Evolutionary conservation across 139 green algal genomes (phyloP).

Genomic region (Coelastrella sp.): DNA sequence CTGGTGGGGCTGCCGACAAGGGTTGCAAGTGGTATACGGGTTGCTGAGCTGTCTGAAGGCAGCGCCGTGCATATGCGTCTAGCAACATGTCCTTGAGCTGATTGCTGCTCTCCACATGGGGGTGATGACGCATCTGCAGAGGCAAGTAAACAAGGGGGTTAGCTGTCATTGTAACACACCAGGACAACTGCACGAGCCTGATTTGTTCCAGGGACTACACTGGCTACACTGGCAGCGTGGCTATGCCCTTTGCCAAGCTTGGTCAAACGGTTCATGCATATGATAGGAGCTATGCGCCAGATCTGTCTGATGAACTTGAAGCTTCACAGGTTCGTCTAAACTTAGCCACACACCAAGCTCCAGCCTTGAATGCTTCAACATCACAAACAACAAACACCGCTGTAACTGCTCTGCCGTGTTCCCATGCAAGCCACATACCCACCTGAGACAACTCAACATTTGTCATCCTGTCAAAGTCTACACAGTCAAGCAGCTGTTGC

Average conservation of each 20-base stretch:
- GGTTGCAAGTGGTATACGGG: constrained; percentile 32
- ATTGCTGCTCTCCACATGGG: not conserved
- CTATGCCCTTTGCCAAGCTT: no score
- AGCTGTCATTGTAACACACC: not conserved
- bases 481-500: constrained; percentile 22
- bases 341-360: no score
- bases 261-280: no score
- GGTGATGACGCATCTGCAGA: constrained; percentile 4
- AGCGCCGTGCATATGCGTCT: constrained; percentile 19
- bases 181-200: not conserved
- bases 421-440: not conserved
- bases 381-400: no score
- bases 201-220: not conserved
- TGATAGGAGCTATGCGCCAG: no score
- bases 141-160: not conserved
- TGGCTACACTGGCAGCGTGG: no score
- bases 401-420: not conserved
- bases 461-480: constrained; percentile 25
- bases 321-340: no score
- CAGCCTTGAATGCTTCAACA: not conserved
- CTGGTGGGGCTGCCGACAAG: not conserved
- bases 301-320: no score
- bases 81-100: constrained; percentile 35
- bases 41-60: not conserved
- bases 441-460: constrained; percentile 34